A percentile compares a stretch with the other conserved stretches of the same genome.
Conservation (phyloP, 148 eudicot genomes). For the Polygonum maritimum region DNA sequence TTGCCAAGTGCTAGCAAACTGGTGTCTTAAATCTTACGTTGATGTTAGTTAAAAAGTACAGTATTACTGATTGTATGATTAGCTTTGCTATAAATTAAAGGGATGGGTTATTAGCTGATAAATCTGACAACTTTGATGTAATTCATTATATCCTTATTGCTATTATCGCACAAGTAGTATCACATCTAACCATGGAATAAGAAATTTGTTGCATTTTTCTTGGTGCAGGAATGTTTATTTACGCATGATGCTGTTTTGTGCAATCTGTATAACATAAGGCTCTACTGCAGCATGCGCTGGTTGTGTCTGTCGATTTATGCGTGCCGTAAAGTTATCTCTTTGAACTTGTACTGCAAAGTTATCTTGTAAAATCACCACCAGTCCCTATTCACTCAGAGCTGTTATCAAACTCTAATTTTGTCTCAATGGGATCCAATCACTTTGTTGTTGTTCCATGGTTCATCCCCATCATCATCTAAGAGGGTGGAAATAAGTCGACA, state of each 20-base stretch:
- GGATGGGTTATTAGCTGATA: not conserved
- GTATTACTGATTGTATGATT: not conserved
- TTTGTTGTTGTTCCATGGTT: slow-evolving; percentile 29
- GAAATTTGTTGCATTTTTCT: not conserved
- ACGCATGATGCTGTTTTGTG: not conserved
- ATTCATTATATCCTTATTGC: not conserved
- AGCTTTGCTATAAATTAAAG: not conserved
- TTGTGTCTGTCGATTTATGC: slow-evolving; percentile 48
- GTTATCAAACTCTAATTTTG: not conserved
- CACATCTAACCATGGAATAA: not conserved
- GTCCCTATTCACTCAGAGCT: not conserved
- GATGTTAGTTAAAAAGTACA: not conserved
- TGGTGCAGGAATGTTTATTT: slow-evolving; percentile 5
- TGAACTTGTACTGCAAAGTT: slow-evolving; percentile 73
- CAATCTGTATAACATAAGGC: not conserved
- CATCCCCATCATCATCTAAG: slow-evolving; percentile 36
- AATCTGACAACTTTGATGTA: not conserved
- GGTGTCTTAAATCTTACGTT: not conserved
- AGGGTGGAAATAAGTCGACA: not conserved
- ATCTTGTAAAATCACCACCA: slow-evolving; percentile 37
- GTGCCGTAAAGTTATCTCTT: slow-evolving; percentile 38
- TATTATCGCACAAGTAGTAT: not conserved
- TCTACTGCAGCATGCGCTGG: slow-evolving; percentile 40
- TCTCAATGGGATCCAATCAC: slow-evolving; percentile 49
- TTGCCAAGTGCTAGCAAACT: not conserved